Evolutionary conservation across 176 grass and related monocot genomes (phyloP).

Genomic region (Calamus simplicifolius): DNA sequence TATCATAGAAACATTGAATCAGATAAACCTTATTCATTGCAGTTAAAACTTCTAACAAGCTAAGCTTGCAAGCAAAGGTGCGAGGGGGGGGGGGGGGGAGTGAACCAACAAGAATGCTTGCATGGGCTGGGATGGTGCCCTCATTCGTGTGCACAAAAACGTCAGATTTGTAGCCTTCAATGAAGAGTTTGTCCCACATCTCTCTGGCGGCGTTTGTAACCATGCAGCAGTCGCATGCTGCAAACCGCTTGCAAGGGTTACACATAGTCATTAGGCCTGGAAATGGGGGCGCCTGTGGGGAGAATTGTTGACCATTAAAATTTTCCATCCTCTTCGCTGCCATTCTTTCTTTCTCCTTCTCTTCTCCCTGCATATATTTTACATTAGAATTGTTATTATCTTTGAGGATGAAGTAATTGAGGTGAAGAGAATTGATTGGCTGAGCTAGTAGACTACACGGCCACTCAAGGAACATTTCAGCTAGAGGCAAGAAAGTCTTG

Average conservation of each 20-base stretch:
- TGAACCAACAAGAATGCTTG: conserved; percentile 31
- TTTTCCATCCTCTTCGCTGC: conserved; percentile 8
- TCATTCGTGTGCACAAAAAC: conserved; percentile 29
- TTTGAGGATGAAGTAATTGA: too few species aligned
- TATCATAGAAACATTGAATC: too few species aligned
- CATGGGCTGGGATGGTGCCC: conserved; percentile 22
- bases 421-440: too few species aligned
- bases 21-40: too few species aligned
- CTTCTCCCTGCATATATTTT: too few species aligned
- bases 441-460: too few species aligned
- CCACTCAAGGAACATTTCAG: too few species aligned
- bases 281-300: conserved; percentile 13
- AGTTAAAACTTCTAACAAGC: too few species aligned
- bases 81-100: too few species aligned
- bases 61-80: too few species aligned
- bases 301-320: neutral
- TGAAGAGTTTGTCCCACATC: conserved; percentile 29
- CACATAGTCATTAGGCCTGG: neutral
- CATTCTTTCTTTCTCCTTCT: conserved; percentile 11
- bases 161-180: conserved; percentile 29
- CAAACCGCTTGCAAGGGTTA: neutral
- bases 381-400: too few species aligned
- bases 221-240: neutral
- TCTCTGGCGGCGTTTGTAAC: conserved; percentile 12
- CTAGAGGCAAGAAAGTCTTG: too few species aligned